A percentile compares a stretch with the other conserved stretches of the same genome.
These are phyloP conservation scores for Fusarium chuoi DNA, from an alignment of 2,329 filamentous ascomycete genomes.

Conservation along the genomic window DNA sequence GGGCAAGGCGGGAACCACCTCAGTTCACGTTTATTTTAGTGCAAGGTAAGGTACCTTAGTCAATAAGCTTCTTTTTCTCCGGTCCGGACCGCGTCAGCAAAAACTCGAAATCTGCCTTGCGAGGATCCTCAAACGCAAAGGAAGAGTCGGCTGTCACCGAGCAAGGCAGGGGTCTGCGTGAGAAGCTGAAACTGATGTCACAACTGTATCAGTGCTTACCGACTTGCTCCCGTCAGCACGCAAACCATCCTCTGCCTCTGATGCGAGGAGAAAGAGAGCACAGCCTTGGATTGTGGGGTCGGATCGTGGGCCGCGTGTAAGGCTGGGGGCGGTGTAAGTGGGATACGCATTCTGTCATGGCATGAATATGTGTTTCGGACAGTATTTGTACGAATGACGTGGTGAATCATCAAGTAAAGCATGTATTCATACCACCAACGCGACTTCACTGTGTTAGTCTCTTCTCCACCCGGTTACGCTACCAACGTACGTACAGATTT, in stretches of 20 bases:
- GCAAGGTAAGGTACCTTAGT: background rate
- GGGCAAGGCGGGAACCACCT: slow-evolving; percentile 6
- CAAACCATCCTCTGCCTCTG: slow-evolving; percentile 8
- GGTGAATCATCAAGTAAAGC: slow-evolving; percentile 7
- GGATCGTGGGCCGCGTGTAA: slow-evolving; percentile 44
- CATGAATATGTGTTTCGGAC: background rate
- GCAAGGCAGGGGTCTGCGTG: background rate
- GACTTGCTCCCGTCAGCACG: background rate
- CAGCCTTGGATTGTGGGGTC: slow-evolving; percentile 40
- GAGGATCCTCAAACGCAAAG: slow-evolving; percentile 29
- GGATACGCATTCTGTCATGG: background rate
- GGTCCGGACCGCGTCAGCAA: slow-evolving; percentile 15
- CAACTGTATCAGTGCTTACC: slow-evolving; percentile 5
- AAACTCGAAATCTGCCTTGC: slow-evolving; percentile 28
- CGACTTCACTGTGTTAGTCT: background rate
- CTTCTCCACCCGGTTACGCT: background rate
- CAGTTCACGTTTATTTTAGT: background rate
- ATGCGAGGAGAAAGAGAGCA: slow-evolving; percentile 16
- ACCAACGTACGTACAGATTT: background rate
- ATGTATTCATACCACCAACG: background rate
- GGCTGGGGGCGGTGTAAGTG: slow-evolving; percentile 42
- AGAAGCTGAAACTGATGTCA: slow-evolving; percentile 43
- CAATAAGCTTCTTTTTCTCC: slow-evolving; percentile 32
- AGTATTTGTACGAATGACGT: slow-evolving; percentile 2
- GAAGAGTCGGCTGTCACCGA: slow-evolving; percentile 17